Evolutionary conservation across 768 basidiomycete species (phyloP).

Genomic region (Neoboletus subvelutipes): DNA sequence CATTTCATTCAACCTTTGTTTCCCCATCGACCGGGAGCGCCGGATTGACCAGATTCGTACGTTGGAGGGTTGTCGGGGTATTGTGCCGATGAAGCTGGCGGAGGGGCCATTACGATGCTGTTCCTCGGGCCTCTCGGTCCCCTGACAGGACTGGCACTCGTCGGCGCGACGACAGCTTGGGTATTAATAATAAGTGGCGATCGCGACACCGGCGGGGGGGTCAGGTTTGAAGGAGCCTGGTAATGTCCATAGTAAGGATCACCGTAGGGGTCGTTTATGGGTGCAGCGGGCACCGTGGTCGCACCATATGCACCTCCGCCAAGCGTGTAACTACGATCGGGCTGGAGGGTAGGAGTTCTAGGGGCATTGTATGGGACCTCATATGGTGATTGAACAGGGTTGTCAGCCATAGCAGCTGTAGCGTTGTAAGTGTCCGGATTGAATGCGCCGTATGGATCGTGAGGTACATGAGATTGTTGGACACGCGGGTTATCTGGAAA

Average conservation of each 20-base stretch:
- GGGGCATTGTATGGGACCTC: conserved; percentile 12
- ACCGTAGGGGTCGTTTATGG: conserved; percentile 29
- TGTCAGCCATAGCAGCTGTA: conserved; percentile 17
- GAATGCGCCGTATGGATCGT: conserved; percentile 50
- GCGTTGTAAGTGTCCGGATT: conserved; percentile 43
- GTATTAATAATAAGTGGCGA: conserved; percentile 45
- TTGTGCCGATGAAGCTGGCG: conserved; percentile 7
- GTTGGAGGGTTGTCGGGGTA: conserved; percentile 61
- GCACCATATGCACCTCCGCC: conserved; percentile 57
- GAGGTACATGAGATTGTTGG: conserved; percentile 50
- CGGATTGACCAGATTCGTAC: conserved; percentile 57
- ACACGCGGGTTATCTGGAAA: conserved; percentile 52
- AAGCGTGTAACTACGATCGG: conserved; percentile 55
- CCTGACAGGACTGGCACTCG: conserved; percentile 40
- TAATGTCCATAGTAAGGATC: conserved; percentile 31
- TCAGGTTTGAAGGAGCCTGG: conserved; percentile 16
- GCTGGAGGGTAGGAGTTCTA: conserved; percentile 22
- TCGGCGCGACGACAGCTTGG: conserved; percentile 24
- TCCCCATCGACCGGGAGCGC: conserved; percentile 54
- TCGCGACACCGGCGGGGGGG: conserved; percentile 33
- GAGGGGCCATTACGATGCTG: conserved; percentile 24
- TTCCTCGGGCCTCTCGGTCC: conserved; percentile 42
- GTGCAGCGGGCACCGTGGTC: conserved; percentile 44
- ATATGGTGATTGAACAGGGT: conserved; percentile 17
- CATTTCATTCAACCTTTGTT: conserved; percentile 32